These are phyloP conservation scores for Trifolium dubium DNA, from an alignment of 306 rosid species.

Conservation along the genomic window DNA sequence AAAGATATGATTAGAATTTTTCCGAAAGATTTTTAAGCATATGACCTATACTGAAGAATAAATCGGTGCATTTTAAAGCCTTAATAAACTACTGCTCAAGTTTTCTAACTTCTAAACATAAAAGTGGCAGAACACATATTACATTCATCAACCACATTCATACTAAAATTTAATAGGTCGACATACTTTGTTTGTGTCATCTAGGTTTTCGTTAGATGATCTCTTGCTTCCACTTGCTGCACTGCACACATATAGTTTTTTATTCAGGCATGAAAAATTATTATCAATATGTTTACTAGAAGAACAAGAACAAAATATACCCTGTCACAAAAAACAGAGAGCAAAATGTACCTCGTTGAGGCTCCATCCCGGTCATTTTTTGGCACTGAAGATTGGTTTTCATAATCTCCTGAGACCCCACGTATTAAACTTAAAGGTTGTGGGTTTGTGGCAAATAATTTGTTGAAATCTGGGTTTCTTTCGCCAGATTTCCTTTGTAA, in stretches of 20 bases:
- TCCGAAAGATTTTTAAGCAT: neutral
- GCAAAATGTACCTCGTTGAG: conserved; percentile 50
- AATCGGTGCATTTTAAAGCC: conserved; percentile 20
- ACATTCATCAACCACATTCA: conserved; percentile 5
- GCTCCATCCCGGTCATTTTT: conserved; percentile 34
- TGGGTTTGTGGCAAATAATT: conserved; percentile 33
- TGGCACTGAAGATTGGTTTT: conserved; percentile 30
- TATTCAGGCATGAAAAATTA: conserved; percentile 32
- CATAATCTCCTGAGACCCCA: conserved; percentile 35
- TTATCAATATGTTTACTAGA: conserved; percentile 20
- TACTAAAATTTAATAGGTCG: conserved; percentile 13
- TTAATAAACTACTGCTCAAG: neutral
- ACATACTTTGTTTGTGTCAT: conserved; percentile 49
- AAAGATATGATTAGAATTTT: conserved; percentile 13
- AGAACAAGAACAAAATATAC: conserved; percentile 40
- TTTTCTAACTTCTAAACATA: conserved; percentile 12
- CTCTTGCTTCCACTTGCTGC: conserved; percentile 42
- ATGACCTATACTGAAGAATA: neutral
- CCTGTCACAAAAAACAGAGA: conserved; percentile 2
- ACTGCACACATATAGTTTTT: conserved; percentile 32
- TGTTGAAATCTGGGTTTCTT: conserved; percentile 27
- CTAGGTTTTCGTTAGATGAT: conserved; percentile 43
- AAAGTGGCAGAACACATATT: conserved; percentile 6
- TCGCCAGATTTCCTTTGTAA: conserved; percentile 35
- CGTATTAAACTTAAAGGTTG: conserved; percentile 30